Conservation (phyloP, 805 yeast genomes). For the Kodamaea laetipori region DNA sequence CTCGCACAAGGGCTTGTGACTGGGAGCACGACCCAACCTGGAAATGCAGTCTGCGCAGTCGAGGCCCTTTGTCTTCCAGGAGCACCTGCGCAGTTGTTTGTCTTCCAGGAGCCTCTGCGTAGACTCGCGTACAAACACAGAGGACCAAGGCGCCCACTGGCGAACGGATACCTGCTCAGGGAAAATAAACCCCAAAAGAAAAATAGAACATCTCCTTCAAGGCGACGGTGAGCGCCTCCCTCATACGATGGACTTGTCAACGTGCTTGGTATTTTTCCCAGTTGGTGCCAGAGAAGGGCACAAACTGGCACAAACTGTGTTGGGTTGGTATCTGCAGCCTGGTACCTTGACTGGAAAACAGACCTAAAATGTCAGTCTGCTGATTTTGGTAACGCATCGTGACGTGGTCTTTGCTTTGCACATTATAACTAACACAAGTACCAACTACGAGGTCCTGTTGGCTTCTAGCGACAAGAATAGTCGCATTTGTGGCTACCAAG, state of each 20-base stretch:
- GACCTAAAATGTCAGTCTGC: neutral
- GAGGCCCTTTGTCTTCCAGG: neutral
- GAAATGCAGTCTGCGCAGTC: neutral
- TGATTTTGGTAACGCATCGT: neutral
- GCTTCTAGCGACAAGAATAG: no score
- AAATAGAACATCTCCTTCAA: slow-evolving; percentile 2
- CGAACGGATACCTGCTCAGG: slow-evolving; percentile 4
- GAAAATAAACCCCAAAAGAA: slow-evolving; percentile 2
- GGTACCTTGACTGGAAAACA: slow-evolving; percentile 3
- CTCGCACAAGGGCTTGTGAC: neutral
- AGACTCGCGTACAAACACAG: slow-evolving; percentile 1
- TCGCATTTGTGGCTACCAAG: no score
- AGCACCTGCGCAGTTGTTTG: no score
- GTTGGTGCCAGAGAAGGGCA: no score
- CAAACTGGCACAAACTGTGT: slow-evolving; percentile 2
- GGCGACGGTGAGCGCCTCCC: slow-evolving; percentile 5
- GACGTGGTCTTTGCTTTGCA: neutral
- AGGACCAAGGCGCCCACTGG: neutral
- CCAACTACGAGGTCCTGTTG: no score
- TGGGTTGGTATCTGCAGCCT: slow-evolving; percentile 1
- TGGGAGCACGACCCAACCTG: neutral
- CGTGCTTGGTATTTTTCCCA: no score
- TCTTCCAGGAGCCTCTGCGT: neutral
- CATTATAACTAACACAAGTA: no score
- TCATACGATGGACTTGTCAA: slow-evolving; percentile 1